Conservation (phyloP, 2,329 filamentous ascomycete genomes). For the Stylonectria norvegica region DNA sequence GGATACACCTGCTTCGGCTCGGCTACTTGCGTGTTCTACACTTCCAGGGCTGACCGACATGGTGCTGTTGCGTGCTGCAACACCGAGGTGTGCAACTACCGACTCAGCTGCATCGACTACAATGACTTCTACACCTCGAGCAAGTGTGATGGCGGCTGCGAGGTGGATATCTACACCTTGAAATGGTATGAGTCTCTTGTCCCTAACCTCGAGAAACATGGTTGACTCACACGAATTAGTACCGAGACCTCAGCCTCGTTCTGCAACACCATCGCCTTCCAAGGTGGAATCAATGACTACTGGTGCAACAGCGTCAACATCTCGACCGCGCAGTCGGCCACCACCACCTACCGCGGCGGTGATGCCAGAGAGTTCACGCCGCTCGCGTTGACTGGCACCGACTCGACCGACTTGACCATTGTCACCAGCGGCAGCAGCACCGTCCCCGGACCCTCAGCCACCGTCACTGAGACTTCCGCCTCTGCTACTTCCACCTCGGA, state of each 20-base stretch:
- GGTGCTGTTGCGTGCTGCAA: constrained; percentile 45
- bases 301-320: constrained; percentile 38
- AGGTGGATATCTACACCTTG: constrained; percentile 37
- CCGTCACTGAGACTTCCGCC: constrained; percentile 1
- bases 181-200: constrained; percentile 40
- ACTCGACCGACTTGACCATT: constrained; percentile 10
- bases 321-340: constrained; percentile 33
- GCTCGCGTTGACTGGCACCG: constrained; percentile 7
- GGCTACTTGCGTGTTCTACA: constrained; percentile 41
- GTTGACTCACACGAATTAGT: constrained; percentile 25
- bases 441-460: background rate
- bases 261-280: constrained; percentile 46
- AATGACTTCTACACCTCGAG: constrained; percentile 32
- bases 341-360: constrained; percentile 40
- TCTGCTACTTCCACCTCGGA: constrained; percentile 1
- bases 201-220: background rate
- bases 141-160: constrained; percentile 40
- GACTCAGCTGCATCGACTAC: constrained; percentile 39
- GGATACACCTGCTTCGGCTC: constrained; percentile 38
- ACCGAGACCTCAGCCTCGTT: constrained; percentile 34
- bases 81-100: constrained; percentile 31
- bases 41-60: constrained; percentile 21
- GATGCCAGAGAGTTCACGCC: constrained; percentile 27
- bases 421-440: constrained; percentile 1
- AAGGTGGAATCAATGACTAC: constrained; percentile 41